Evolutionary conservation across 176 grass and related monocot species (phyloP).

Genomic region (Rhynchospora pubera): DNA sequence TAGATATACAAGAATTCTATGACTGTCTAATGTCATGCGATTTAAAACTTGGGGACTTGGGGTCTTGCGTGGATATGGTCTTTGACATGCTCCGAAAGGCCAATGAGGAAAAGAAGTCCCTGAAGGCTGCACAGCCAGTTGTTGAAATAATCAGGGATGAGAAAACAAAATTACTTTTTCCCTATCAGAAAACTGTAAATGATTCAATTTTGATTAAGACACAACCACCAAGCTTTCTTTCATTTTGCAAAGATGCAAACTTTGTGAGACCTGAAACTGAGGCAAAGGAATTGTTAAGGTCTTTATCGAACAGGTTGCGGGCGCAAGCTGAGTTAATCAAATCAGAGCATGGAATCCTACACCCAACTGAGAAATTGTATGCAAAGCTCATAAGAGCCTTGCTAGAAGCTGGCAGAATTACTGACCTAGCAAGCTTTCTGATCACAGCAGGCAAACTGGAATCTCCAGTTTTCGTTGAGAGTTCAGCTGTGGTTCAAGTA

Average conservation of each 20-base stretch:
- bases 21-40: conserved; percentile 67
- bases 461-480: conserved; percentile 47
- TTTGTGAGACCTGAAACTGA: conserved; percentile 53
- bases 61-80: conserved; percentile 59
- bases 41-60: conserved; percentile 74
- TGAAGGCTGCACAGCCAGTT: conserved; percentile 55
- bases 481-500: conserved; percentile 71
- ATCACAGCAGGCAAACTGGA: conserved; percentile 79
- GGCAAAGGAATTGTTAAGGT: conserved; percentile 38
- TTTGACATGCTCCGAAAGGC: conserved; percentile 76
- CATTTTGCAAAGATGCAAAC: conserved; percentile 55
- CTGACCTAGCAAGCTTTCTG: conserved; percentile 63
- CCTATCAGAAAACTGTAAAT: conserved; percentile 23
- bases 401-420: conserved; percentile 56
- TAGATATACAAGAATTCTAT: conserved; percentile 69
- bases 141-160: conserved; percentile 39
- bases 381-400: conserved; percentile 80
- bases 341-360: conserved; percentile 63
- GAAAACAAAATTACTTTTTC: conserved; percentile 43
- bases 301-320: conserved; percentile 59
- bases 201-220: conserved; percentile 32
- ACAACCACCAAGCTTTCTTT: conserved; percentile 35
- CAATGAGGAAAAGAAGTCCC: conserved; percentile 52
- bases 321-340: conserved; percentile 52
- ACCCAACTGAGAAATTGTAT: conserved; percentile 89